Base-by-base conservation (phyloP, 2,329 filamentous ascomycete species). In the Diplodia scrobiculata region DNA sequence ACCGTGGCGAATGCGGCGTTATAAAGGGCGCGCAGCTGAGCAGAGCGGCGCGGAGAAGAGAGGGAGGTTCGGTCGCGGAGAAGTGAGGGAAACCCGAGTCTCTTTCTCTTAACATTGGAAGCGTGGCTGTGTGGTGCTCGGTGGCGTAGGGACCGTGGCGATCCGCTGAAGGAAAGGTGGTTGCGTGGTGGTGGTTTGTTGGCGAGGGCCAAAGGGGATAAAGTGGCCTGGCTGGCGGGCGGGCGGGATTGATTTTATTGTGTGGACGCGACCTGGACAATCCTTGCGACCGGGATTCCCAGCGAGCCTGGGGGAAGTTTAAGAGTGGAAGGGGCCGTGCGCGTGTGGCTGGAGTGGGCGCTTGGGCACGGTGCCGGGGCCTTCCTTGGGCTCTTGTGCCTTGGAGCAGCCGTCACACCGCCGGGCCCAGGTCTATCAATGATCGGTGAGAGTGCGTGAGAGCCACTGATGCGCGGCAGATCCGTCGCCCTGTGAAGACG, bases 1-100 rank as follows among this genome's bases (percentile, higher is more conserved):
- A 76, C 71, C 74, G 73, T 67, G 71, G 73, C 55, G 69, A 71
- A 67, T 73, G 72, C 71, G 74, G 72, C 71, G 71, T 69, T 70
- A 71, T 69, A 52, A 14, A 19, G 25, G 38, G 50, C 38, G 71
- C 70, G 70, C 69, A 59, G 21, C 52, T 19, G 52, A 48, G 69
- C 67, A 71, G 69, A 67, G 66, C 71, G 45, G 71, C 67, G 69
- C 69, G 67, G 71, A 59, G 68, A 69, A 21, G 27, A 48, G 45
- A 65, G 50, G 73, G 69, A 66, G 72, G 72, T 69, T 74, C 74
- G 72, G 72, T 71, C 70, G 74, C 71, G 73, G 69, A 69, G 71
- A 71, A 72, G 68, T 70, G 70, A 71, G 70, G 69, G 70, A 69
- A 72, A 68, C 67, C 67, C 69, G 53, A 59, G 21, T 38, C 63